Percentiles rank a stretch among this genome's conserved stretches.
phyloP scores from a whole-genome alignment of 768 basidiomycete genomes.

The Russula virescens region DNA sequence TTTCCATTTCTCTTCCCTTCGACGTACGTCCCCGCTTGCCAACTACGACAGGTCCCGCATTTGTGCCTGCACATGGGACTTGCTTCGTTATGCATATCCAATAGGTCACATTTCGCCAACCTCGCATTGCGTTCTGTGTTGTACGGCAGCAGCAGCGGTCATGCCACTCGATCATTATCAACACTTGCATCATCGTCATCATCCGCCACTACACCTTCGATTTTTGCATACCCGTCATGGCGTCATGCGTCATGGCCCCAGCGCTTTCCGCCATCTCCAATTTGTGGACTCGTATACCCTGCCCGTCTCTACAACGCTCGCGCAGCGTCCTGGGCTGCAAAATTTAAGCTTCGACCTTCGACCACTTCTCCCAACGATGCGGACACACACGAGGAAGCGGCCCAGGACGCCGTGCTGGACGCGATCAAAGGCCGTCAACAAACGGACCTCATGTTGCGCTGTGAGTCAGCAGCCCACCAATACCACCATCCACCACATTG shows the following conservation, averaged over 20 bases:
- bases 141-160: conserved; percentile 11
- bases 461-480: conserved; percentile 46
- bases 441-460: conserved; percentile 85
- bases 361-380: conserved; percentile 22
- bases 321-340: conserved; percentile 30
- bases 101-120: conserved; percentile 30
- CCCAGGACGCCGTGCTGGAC: conserved; percentile 70
- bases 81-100: conserved; percentile 25
- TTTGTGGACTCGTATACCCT: background rate
- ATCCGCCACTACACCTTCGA: background rate
- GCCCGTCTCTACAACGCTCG: conserved; percentile 6
- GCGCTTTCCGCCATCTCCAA: conserved; percentile 8
- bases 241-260: conserved; percentile 14
- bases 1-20: too few species aligned
- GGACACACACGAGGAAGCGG: conserved; percentile 56
- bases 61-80: conserved; percentile 32
- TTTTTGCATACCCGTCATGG: conserved; percentile 8
- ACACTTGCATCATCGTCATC: background rate
- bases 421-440: conserved; percentile 85
- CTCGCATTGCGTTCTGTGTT: conserved; percentile 8
- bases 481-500: conserved; percentile 2
- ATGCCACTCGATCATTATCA: conserved; percentile 6
- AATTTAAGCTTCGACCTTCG: conserved; percentile 24
- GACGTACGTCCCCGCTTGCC: too few species aligned
- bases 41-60: too few species aligned